phyloP scores from a whole-genome alignment of 2,329 filamentous ascomycete species.

The Basipetospora sp. region DNA sequence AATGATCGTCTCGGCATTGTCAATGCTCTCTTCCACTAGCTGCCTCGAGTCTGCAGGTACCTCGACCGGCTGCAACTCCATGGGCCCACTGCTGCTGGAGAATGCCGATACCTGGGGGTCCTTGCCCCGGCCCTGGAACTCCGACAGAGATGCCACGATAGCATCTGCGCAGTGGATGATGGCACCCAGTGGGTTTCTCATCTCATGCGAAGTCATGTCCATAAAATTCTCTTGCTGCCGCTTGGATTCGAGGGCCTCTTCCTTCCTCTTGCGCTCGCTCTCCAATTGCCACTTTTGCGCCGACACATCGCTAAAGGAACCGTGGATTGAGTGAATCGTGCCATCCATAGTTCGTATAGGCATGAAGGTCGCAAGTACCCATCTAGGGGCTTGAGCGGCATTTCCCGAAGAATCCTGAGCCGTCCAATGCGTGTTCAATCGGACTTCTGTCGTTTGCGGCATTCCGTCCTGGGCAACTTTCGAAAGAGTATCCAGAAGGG shows the following conservation, averaged over 20 bases:
- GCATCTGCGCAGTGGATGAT: slow-evolving; percentile 63
- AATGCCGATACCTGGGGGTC: background rate
- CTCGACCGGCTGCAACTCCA: background rate
- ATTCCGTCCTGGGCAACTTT: slow-evolving; percentile 25
- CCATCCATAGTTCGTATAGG: slow-evolving; percentile 33
- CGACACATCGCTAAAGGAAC: slow-evolving; percentile 34
- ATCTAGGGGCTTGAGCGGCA: slow-evolving; percentile 28
- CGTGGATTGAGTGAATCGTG: slow-evolving; percentile 29
- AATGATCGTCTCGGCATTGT: slow-evolving; percentile 63
- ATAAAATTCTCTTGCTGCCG: slow-evolving; percentile 70
- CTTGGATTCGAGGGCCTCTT: slow-evolving; percentile 43
- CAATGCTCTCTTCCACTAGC: slow-evolving; percentile 46
- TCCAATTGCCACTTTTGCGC: slow-evolving; percentile 37
- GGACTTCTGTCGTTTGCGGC: slow-evolving; percentile 32
- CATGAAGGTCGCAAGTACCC: slow-evolving; percentile 35
- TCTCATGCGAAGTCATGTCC: slow-evolving; percentile 59
- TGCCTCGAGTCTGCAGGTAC: slow-evolving; percentile 16
- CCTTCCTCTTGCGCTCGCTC: slow-evolving; percentile 32
- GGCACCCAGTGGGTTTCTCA: slow-evolving; percentile 58
- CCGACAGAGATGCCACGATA: slow-evolving; percentile 38
- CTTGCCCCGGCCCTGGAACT: slow-evolving; percentile 15
- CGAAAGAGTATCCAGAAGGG: slow-evolving; percentile 25
- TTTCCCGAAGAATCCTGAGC: slow-evolving; percentile 30
- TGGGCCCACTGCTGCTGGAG: background rate
- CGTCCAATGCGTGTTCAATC: slow-evolving; percentile 32